These are phyloP conservation scores for Ramicandelaber brevisporus DNA, from an alignment of 192 early-diverging fungal genomes.

Conservation along the genomic window DNA sequence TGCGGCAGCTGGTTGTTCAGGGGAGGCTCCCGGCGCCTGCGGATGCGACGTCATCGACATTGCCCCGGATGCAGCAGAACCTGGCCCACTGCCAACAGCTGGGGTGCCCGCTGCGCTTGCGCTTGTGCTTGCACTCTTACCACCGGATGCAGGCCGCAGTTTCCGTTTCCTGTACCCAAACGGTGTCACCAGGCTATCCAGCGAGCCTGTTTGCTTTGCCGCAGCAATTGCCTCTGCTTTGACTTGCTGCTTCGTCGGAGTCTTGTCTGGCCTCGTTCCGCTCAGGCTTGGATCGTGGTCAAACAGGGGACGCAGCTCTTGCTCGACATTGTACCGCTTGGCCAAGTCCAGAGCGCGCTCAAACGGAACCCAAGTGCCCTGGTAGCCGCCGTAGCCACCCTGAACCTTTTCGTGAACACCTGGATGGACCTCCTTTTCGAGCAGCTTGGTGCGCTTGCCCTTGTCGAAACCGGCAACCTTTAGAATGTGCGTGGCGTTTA, in stretches of 20 bases:
- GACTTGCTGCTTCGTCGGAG: slow-evolving; percentile 27
- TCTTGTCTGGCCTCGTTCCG: slow-evolving; percentile 17
- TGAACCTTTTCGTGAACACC: slow-evolving; percentile 89
- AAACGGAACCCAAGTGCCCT: slow-evolving; percentile 83
- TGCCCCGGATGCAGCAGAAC: no score
- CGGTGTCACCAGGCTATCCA: background rate
- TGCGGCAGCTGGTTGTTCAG: no score
- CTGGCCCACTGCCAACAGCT: no score
- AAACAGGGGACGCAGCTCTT: slow-evolving; percentile 46
- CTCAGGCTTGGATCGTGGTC: slow-evolving; percentile 42
- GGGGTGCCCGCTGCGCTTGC: no score
- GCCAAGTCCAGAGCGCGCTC: slow-evolving; percentile 58
- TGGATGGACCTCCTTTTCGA: slow-evolving; percentile 74
- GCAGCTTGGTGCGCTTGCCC: slow-evolving; percentile 68
- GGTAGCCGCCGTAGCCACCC: slow-evolving; percentile 97
- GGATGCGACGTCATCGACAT: no score
- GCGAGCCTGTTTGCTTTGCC: slow-evolving; percentile 5
- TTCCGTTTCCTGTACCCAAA: no score
- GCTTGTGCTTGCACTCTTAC: slow-evolving; percentile 9
- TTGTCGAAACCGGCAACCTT: slow-evolving; percentile 94
- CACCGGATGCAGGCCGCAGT: no score
- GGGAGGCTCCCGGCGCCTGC: no score
- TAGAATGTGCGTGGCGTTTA: slow-evolving; percentile 96
- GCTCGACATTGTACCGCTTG: slow-evolving; percentile 47
- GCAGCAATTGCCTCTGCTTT: slow-evolving; percentile 9